Percentiles rank a stretch among this genome's conserved stretches.
Conservation (phyloP, 2,329 filamentous ascomycete genomes). For the Tolypocladium album region DNA sequence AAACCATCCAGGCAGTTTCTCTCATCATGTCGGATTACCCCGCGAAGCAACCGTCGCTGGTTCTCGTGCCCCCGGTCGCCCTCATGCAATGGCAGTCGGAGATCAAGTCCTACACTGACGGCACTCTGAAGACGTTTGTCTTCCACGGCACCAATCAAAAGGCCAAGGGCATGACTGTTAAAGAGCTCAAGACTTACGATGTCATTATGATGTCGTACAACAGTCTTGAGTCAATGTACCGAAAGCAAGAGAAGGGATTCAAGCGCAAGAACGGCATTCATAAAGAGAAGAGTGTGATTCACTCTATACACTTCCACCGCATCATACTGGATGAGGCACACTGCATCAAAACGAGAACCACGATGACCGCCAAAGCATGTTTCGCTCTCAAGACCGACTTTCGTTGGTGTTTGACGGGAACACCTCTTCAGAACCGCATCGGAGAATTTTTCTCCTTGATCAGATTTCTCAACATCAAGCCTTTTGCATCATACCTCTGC, state of each 20-base stretch:
- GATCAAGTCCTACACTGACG: slow-evolving; percentile 73
- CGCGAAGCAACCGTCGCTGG: slow-evolving; percentile 68
- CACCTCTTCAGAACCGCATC: slow-evolving; percentile 91
- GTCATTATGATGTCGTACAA: slow-evolving; percentile 98
- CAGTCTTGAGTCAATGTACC: slow-evolving; percentile 79
- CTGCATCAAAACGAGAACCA: slow-evolving; percentile 83
- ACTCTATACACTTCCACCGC: slow-evolving; percentile 78
- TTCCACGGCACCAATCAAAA: slow-evolving; percentile 82
- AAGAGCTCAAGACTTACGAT: slow-evolving; percentile 71
- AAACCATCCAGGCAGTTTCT: slow-evolving; percentile 96
- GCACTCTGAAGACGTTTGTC: slow-evolving; percentile 80
- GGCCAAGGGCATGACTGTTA: slow-evolving; percentile 63
- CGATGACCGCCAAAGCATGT: slow-evolving; percentile 88
- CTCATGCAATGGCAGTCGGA: slow-evolving; percentile 91
- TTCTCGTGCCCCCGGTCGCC: slow-evolving; percentile 85
- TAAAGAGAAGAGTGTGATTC: slow-evolving; percentile 72
- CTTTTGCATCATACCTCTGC: slow-evolving; percentile 92
- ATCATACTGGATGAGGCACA: slow-evolving; percentile 93
- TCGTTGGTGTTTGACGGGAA: slow-evolving; percentile 94
- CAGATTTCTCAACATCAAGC: slow-evolving; percentile 78
- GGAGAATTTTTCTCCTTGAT: slow-evolving; percentile 94
- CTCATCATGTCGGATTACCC: slow-evolving; percentile 97
- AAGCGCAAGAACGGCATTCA: slow-evolving; percentile 67
- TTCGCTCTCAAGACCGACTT: slow-evolving; percentile 81
- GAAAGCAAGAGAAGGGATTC: slow-evolving; percentile 88